Conservation (phyloP, 495 filamentous ascomycete genomes). For the Annulohypoxylon bovei region DNA sequence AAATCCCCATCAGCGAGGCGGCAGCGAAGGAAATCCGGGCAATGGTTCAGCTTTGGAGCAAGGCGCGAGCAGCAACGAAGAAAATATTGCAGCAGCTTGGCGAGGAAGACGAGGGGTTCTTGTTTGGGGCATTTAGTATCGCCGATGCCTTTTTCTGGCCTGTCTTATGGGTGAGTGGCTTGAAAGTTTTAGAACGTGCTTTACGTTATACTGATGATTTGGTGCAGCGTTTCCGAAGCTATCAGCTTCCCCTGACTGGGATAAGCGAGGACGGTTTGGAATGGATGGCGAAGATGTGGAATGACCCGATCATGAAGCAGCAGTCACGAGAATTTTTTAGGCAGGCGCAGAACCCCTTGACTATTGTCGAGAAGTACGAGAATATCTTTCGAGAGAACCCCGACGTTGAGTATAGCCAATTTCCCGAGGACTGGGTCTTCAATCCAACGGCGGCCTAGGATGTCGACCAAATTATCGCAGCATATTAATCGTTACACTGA, state of each 20-base stretch:
- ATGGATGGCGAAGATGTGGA: constrained; percentile 63
- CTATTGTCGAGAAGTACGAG: constrained; percentile 52
- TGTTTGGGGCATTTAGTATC: constrained; percentile 53
- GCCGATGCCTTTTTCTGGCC: constrained; percentile 58
- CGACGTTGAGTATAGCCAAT: constrained; percentile 49
- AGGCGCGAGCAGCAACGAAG: constrained; percentile 23
- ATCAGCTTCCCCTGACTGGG: constrained; percentile 52
- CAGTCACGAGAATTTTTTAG: constrained; percentile 50
- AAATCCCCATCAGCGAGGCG: constrained; percentile 35
- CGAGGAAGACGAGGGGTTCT: constrained; percentile 51
- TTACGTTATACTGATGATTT: background rate
- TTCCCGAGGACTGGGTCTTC: constrained; percentile 56
- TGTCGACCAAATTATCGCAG: background rate
- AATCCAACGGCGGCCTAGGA: background rate
- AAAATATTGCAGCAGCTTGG: constrained; percentile 46
- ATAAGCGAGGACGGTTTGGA: constrained; percentile 51
- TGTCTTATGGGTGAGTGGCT: constrained; percentile 53
- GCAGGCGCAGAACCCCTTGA: constrained; percentile 54
- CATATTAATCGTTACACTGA: background rate
- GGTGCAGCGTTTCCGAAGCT: constrained; percentile 56
- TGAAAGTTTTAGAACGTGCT: background rate
- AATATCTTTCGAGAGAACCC: constrained; percentile 51
- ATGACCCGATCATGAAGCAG: constrained; percentile 50
- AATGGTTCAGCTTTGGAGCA: constrained; percentile 51
- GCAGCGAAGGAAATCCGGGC: constrained; percentile 46